Evolutionary conservation across 75 land plant species (phyloP), one percentile per base, ranked within the genome.

Genomic region (Pinus tabuliformis): DNA sequence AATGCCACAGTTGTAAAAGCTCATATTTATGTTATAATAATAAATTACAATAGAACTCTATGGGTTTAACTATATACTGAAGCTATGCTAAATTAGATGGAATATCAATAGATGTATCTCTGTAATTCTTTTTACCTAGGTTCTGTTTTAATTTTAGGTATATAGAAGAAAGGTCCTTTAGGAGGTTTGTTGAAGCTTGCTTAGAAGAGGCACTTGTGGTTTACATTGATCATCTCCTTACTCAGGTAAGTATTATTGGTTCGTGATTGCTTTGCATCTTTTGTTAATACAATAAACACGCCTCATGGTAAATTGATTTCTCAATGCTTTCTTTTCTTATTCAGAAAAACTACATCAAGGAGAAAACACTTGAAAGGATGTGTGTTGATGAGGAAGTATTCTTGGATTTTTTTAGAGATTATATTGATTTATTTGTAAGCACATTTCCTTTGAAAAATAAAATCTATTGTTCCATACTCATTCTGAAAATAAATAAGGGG

Each of bases 191-290:
- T 26, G 26, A 26, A 26, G 26, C 26, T 26, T 26, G 26, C 26
- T 26, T 26, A 26, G 26, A 26, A 26, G 26, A 26, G 26, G 26
- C 26, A 26, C 26, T 26, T 26, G 26, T 26, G 26, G 26, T 26
- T 22, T 97, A 97, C 61, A 92, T 95, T 33, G 98, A 97, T 76
- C 99, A 91, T 81, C 93, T 97, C 49, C 91, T 97, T 28, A 89
- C 87, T 36, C 99, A 95, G 95, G 99, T 90, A 74, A n/a, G 9
- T 28, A 59, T 54, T 16, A 56, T 2, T 22, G 21, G 9, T 70
- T 18, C 56, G 3, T 24, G 18, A 36, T 8, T 73, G 26, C 14
- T 54, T 13, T 70, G 61, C 71, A 78, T 65, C 56, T 81, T 70
- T 56, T 42, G 64, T 54, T 52, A 22, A 2, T 4, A 59, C n/a